Evolutionary conservation across 176 grass and related monocot genomes (phyloP).

Genomic region (Phyllostachys edulis): DNA sequence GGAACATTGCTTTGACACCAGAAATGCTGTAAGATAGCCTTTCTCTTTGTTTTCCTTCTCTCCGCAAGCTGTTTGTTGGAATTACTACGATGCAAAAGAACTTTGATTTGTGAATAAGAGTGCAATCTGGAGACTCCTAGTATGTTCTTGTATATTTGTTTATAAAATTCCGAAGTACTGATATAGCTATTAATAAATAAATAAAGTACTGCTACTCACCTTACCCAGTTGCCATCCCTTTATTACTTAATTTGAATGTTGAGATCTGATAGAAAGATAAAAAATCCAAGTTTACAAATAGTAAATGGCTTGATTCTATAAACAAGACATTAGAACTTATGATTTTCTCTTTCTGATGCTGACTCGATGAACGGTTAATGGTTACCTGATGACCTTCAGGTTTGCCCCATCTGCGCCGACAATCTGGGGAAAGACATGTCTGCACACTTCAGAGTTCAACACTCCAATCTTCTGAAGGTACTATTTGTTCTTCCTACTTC

Average conservation of each 20-base stretch:
- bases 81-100: not conserved
- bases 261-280: not conserved
- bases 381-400: conserved; percentile 41
- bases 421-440: conserved; percentile 76
- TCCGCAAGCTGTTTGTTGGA: not conserved
- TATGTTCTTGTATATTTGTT: not conserved
- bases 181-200: not conserved
- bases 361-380: not conserved
- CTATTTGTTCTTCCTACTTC: not conserved
- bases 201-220: not conserved
- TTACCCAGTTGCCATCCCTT: not conserved
- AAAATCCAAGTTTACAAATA: not conserved
- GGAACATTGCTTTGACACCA: conserved; percentile 83
- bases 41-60: not conserved
- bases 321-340: too few species aligned
- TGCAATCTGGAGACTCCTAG: not conserved
- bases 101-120: not conserved
- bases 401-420: conserved; percentile 75
- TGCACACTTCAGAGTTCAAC: conserved; percentile 63
- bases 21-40: conserved; percentile 58
- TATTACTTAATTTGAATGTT: not conserved
- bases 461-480: conserved; percentile 74
- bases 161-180: not conserved
- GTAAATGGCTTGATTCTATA: not conserved
- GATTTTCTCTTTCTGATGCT: not conserved